These are phyloP conservation scores for Malus sieversii DNA, from an alignment of 306 rosid genomes.

Conservation along the genomic window DNA sequence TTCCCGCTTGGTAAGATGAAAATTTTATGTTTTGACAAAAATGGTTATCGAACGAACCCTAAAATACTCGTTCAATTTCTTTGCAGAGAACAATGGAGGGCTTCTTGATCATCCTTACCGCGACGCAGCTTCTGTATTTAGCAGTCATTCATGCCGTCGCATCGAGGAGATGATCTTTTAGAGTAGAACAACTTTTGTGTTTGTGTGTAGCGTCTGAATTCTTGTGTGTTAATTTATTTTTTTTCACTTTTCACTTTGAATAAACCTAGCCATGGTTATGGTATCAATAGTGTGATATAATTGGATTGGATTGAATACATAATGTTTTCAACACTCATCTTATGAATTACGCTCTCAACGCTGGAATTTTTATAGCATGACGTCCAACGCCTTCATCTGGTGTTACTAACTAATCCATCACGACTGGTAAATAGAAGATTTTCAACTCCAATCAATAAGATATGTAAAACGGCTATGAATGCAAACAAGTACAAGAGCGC, in stretches of 20 bases:
- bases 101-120: slow-evolving; percentile 84
- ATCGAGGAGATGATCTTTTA: slow-evolving; percentile 23
- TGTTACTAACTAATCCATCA: no score
- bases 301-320: slow-evolving; percentile 4
- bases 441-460: not conserved
- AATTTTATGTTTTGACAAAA: not conserved
- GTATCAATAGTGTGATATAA: slow-evolving; percentile 24
- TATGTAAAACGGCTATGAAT: not conserved
- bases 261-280: slow-evolving; percentile 8
- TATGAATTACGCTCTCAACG: no score
- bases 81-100: slow-evolving; percentile 91
- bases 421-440: not conserved
- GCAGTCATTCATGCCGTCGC: slow-evolving; percentile 57
- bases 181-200: not conserved
- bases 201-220: not conserved
- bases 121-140: slow-evolving; percentile 72
- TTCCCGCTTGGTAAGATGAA: slow-evolving; percentile 63
- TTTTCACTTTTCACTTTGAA: slow-evolving; percentile 1
- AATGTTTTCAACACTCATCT: no score
- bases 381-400: no score
- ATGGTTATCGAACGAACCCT: no score
- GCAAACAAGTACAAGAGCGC: not conserved
- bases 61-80: not conserved
- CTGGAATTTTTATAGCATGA: no score
- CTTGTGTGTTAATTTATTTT: not conserved